These are phyloP conservation scores for Chaetomium cochliodes DNA, from an alignment of 495 filamentous ascomycete species.

Conservation along the genomic window DNA sequence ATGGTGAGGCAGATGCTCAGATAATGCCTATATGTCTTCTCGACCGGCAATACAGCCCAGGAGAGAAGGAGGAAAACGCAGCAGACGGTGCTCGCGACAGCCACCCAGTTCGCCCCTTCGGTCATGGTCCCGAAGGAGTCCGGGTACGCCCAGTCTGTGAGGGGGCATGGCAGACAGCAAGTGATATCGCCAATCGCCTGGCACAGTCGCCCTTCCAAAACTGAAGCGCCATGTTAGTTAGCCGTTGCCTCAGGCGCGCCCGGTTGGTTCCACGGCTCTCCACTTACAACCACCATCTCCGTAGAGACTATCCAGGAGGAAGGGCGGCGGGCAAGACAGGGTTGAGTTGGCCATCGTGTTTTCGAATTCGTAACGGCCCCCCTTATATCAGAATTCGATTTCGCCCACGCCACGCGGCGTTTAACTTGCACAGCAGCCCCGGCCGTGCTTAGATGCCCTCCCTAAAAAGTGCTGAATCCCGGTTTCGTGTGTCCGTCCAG, in stretches of 20 bases:
- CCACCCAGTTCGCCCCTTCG: constrained; percentile 71
- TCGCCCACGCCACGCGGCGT: background rate
- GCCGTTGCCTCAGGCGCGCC: background rate
- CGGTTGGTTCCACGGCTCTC: background rate
- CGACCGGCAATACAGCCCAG: constrained; percentile 78
- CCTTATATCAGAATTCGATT: background rate
- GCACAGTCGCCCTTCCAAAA: constrained; percentile 64
- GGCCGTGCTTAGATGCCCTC: constrained; percentile 3
- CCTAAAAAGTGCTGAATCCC: background rate
- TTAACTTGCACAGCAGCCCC: background rate
- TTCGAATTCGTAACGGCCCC: background rate
- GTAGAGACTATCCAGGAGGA: constrained; percentile 37
- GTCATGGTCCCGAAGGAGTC: constrained; percentile 67
- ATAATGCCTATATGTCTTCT: constrained; percentile 89
- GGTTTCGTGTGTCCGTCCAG: background rate
- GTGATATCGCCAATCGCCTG: constrained; percentile 39
- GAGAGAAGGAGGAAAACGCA: constrained; percentile 77
- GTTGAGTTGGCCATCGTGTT: constrained; percentile 21
- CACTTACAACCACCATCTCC: constrained; percentile 46
- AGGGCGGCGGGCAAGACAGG: constrained; percentile 36
- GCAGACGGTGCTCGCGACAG: constrained; percentile 68
- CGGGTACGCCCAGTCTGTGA: constrained; percentile 79
- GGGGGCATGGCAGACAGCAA: constrained; percentile 91
- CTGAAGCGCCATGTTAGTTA: constrained; percentile 45
- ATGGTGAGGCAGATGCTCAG: constrained; percentile 81